A percentile compares a stretch with the other conserved stretches of the same genome.
Evolutionary conservation across 2,329 filamentous ascomycete genomes (phyloP).

Genomic region (Fusarium sp.): DNA sequence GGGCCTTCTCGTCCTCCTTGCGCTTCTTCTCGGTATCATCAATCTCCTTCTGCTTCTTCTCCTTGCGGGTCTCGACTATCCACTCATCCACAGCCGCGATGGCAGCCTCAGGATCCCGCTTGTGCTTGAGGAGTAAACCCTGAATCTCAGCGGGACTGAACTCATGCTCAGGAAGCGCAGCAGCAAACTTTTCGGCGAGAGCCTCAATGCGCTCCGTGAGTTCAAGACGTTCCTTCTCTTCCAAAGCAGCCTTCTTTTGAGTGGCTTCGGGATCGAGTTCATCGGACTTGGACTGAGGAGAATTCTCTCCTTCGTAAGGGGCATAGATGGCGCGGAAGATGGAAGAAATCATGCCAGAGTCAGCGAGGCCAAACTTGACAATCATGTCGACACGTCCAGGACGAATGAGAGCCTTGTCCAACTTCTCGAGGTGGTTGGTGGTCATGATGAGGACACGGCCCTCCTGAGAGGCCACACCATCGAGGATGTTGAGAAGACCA

Average conservation of each 20-base stretch:
- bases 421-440: slow-evolving; percentile 72
- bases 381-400: slow-evolving; percentile 72
- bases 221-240: slow-evolving; percentile 49
- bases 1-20: slow-evolving; percentile 50
- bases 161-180: slow-evolving; percentile 63
- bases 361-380: slow-evolving; percentile 67
- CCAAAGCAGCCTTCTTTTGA: slow-evolving; percentile 47
- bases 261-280: slow-evolving; percentile 36
- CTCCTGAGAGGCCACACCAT: slow-evolving; percentile 76
- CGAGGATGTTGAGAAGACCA: slow-evolving; percentile 83
- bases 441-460: slow-evolving; percentile 75
- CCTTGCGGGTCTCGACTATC: slow-evolving; percentile 61
- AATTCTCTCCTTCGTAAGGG: slow-evolving; percentile 56
- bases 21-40: slow-evolving; percentile 57
- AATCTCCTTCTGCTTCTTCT: slow-evolving; percentile 60
- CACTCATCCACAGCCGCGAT: slow-evolving; percentile 62
- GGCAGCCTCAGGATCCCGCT: slow-evolving; percentile 62
- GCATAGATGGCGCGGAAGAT: slow-evolving; percentile 72
- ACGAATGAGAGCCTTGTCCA: slow-evolving; percentile 72
- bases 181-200: slow-evolving; percentile 62
- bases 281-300: slow-evolving; percentile 19
- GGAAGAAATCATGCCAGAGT: slow-evolving; percentile 62
- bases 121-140: slow-evolving; percentile 68
- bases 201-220: slow-evolving; percentile 56
- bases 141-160: slow-evolving; percentile 73